Evolutionary conservation across 768 basidiomycete species (phyloP).

Genomic region (Podaxis sp.): DNA sequence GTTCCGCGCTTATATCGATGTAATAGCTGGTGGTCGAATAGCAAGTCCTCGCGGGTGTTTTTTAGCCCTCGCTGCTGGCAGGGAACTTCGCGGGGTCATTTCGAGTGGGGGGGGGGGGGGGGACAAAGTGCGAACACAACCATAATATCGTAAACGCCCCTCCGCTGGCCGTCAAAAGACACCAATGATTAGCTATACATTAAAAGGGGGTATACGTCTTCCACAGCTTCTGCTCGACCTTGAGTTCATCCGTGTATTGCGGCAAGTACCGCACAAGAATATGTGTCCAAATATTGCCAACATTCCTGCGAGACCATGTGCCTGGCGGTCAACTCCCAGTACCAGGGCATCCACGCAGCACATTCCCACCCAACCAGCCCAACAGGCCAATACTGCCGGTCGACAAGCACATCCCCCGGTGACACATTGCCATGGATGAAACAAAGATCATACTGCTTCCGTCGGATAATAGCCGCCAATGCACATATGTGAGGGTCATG

Average conservation of each 20-base stretch:
- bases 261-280: not conserved
- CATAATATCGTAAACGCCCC: too few relatives aligned
- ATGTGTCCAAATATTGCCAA: not conserved
- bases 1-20: too few relatives aligned
- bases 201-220: slow-evolving; percentile 10
- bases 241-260: slow-evolving; percentile 9
- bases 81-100: too few relatives aligned
- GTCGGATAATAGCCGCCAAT: slow-evolving; percentile 8
- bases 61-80: too few relatives aligned
- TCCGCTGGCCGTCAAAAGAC: too few relatives aligned
- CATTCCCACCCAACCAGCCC: slow-evolving; percentile 10
- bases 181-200: not conserved
- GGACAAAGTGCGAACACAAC: too few relatives aligned
- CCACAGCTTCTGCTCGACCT: slow-evolving; percentile 7
- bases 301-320: not conserved
- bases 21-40: too few relatives aligned
- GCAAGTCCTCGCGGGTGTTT: too few relatives aligned
- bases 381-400: not conserved
- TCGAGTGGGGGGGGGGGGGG: too few relatives aligned
- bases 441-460: slow-evolving; percentile 7
- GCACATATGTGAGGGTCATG: slow-evolving; percentile 2
- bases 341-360: slow-evolving; percentile 4
- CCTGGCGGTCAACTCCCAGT: slow-evolving; percentile 1
- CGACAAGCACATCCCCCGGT: slow-evolving; percentile 3
- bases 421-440: slow-evolving; percentile 6